A percentile compares a stretch with the other conserved stretches of the same genome.
phyloP scores from a whole-genome alignment of 73 alveolate species.

The Blepharisma stoltei region DNA sequence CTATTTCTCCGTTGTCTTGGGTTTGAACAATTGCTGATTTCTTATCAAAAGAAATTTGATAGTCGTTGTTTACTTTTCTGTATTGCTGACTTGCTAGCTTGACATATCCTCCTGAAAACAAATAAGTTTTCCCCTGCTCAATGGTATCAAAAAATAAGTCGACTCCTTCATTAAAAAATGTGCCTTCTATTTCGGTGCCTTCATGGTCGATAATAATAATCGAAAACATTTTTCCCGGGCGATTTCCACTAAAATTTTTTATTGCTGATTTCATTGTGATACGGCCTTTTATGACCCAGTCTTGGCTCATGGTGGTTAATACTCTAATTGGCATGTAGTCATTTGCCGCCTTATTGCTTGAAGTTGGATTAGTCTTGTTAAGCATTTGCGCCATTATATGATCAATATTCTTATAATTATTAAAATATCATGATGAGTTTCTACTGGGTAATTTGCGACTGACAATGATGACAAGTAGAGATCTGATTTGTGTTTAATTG shows the following conservation, averaged over 20 bases:
- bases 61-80: conserved; percentile 59
- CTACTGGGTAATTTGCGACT: too few species aligned
- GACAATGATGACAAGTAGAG: too few species aligned
- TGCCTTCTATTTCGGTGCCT: conserved; percentile 67
- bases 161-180: conserved; percentile 75
- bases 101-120: conserved; percentile 62
- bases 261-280: conserved; percentile 62
- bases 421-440: too few species aligned
- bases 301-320: conserved; percentile 63
- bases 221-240: conserved; percentile 65
- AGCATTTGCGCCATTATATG: too few species aligned
- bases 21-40: conserved; percentile 44
- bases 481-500: too few species aligned
- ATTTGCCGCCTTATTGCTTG: too few species aligned
- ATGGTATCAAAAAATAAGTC: conserved; percentile 58
- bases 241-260: conserved; percentile 59
- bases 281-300: conserved; percentile 76
- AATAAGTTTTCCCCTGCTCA: conserved; percentile 62
- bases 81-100: conserved; percentile 63
- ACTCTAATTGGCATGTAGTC: conserved; percentile 71
- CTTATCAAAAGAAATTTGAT: conserved; percentile 62
- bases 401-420: too few species aligned
- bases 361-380: too few species aligned
- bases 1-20: conserved; percentile 52
- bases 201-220: conserved; percentile 65